Evolutionary conservation across 2,329 filamentous ascomycete species (phyloP), one percentile per base, ranked within the genome.

Genomic region (Paecilomyces sp.): DNA sequence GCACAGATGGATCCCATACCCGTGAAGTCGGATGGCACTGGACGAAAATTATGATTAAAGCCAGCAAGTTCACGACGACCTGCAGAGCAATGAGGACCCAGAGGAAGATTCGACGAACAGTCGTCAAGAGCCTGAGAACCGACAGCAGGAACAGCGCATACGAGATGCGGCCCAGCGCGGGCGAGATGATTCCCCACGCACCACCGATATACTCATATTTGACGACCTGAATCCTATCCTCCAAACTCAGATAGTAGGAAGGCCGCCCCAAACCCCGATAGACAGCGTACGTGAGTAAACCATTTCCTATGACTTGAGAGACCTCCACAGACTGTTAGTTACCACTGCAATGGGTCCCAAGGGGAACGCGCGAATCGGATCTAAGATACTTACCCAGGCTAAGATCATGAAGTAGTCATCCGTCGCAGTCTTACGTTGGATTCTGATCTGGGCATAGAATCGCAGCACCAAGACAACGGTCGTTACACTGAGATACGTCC

Each of bases 241-340:
- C 53, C 5, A 24, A 47, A 25, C 31, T 1, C 3, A 67, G 57
- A 15, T 65, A 50, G 24, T 15, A 52, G 11, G 60, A 51, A 34
- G 66, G 64, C 25, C 18, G 53, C 9, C 63, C 65, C 8, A 67
- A 55, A 6, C 65, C 65, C 52, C 66, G 64, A 7, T 59, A 57
- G 2, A 66, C 57, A 7, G 60, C 56, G 3, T 62, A 50, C 4
- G 63, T 60, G 15, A 59, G 57, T 11, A 63, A 55, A 0, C 34
- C 63, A 3, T 54, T n/a, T 33, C 54, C 58, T 4, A 41, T 52
- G n/a, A 41, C 18, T 57, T 61, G 59, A 3, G 58, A 51, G 18
- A 54, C 30, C 61, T 62, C 22, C 15, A 55, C 51, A 25, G 24
- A 25, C 51, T 15, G 51, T 53, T 30, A 53, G 51, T 25, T 25